phyloP scores from a whole-genome alignment of 306 rosid species.

The Cucurbita ficifolia region DNA sequence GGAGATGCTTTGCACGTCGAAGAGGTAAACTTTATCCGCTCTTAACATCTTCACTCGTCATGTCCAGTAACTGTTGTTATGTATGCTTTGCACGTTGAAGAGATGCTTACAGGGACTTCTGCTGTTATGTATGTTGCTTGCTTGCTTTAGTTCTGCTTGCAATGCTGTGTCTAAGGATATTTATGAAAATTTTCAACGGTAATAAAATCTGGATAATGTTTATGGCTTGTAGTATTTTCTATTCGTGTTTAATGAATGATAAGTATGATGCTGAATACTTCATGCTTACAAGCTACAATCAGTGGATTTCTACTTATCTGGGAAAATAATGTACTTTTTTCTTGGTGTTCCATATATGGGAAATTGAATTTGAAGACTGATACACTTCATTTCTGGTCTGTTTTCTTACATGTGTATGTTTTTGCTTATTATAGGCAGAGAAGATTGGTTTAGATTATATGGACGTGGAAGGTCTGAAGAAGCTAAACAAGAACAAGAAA shows the following conservation, averaged over 20 bases:
- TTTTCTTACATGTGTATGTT: neutral
- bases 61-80: neutral
- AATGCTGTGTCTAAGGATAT: neutral
- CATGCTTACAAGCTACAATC: neutral
- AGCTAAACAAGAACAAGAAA: conserved; percentile 70
- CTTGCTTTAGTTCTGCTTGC: neutral
- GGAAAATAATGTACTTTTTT: neutral
- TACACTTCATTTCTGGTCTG: neutral
- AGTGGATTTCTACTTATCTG: neutral
- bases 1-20: conserved; percentile 91
- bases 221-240: neutral
- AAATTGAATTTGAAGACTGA: too few species aligned
- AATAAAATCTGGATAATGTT: neutral
- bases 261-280: neutral
- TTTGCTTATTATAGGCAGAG: conserved; percentile 37
- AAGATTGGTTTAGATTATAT: conserved; percentile 61
- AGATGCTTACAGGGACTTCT: neutral
- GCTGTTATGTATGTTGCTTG: neutral
- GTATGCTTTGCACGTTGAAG: neutral
- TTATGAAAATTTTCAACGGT: neutral
- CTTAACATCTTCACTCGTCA: too few species aligned
- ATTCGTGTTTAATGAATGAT: neutral
- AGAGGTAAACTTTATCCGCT: conserved; percentile 32
- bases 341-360: neutral
- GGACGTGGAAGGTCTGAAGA: conserved; percentile 73